These are phyloP conservation scores for Kuraishia borneana DNA, from an alignment of 805 yeast species.

Conservation along the genomic window DNA sequence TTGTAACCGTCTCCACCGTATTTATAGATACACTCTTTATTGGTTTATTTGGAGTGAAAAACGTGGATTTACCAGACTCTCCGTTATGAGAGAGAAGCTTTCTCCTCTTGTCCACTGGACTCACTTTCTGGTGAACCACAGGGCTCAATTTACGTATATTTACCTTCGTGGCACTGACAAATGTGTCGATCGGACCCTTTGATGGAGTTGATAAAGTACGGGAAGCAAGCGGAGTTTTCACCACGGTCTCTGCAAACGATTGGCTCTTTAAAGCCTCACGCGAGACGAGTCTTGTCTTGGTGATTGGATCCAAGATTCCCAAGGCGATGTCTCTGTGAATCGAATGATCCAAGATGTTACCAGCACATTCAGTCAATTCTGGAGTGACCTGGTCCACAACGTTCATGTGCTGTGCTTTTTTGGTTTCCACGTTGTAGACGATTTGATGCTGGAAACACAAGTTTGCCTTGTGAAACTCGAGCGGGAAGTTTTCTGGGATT, in stretches of 20 bases:
- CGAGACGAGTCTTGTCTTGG: conserved; percentile 32
- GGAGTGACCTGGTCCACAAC: conserved; percentile 31
- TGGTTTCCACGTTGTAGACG: conserved; percentile 59
- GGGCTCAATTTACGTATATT: background rate
- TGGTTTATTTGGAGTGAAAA: background rate
- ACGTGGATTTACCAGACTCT: conserved; percentile 2
- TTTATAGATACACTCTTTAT: background rate
- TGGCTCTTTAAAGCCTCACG: too few relatives aligned
- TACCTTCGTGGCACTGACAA: conserved; percentile 2
- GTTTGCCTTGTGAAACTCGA: conserved; percentile 55
- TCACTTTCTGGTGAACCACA: conserved; percentile 5
- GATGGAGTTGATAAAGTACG: background rate
- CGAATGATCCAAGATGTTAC: conserved; percentile 28
- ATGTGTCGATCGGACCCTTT: conserved; percentile 4
- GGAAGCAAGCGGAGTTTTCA: too few relatives aligned
- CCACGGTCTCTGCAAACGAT: too few relatives aligned
- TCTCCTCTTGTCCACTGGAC: conserved; percentile 15
- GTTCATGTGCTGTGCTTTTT: conserved; percentile 44
- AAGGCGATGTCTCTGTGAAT: conserved; percentile 45
- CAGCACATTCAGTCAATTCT: conserved; percentile 28
- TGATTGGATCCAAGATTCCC: conserved; percentile 61
- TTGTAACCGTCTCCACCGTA: background rate
- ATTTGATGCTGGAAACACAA: conserved; percentile 78
- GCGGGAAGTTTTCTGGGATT: conserved; percentile 46
- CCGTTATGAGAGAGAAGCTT: conserved; percentile 10